Base-by-base conservation (phyloP, 2,329 filamentous ascomycete species). In the Sphaerostilbella broomeana region DNA sequence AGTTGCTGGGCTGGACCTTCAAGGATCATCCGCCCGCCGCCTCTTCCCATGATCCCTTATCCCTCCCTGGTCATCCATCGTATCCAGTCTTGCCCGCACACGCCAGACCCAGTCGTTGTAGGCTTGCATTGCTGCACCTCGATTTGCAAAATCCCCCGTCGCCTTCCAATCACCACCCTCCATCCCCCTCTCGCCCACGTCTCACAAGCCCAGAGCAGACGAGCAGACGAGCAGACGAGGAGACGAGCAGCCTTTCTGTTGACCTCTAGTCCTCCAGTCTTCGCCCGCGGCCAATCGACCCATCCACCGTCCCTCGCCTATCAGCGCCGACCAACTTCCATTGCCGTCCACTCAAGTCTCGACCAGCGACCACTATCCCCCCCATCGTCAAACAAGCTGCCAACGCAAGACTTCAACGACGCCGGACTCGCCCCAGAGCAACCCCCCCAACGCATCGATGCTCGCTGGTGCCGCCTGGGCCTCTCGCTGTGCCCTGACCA, bases 381-480 rank as follows among this genome's bases (percentile, higher is more conserved):
- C n/a, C n/a, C n/a, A n/a, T n/a, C n/a, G n/a, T n/a, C n/a, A n/a
- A n/a, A n/a, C n/a, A n/a, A 39, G 31, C 29, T 26, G 26, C 20
- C 40, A 24, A 37, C 40, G 27, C 22, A 22, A 17, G 22, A 34
- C 16, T n/a, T 22, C 64, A 66, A 68, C 62, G n/a, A n/a, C n/a
- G n/a, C n/a, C n/a, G n/a, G n/a, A n/a, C n/a, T n/a, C n/a, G n/a
- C n/a, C n/a, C n/a, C n/a, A n/a, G n/a, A n/a, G n/a, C 65, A 61
- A 64, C 67, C 67, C 65, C 57, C 35, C 64, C 66, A 68, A 62
- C 67, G 61, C 64, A 67, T 68, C 66, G 59, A 69, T 68, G 64
- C 61, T 58, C 56, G 56, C 57, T 54, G 38, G 38, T 30, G 57
- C 56, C 66, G 62, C 64, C 64, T 67, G 63, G 61, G 58, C 61